phyloP scores from a whole-genome alignment of 352 stramenopile species.

The Globisporangium nunn region DNA sequence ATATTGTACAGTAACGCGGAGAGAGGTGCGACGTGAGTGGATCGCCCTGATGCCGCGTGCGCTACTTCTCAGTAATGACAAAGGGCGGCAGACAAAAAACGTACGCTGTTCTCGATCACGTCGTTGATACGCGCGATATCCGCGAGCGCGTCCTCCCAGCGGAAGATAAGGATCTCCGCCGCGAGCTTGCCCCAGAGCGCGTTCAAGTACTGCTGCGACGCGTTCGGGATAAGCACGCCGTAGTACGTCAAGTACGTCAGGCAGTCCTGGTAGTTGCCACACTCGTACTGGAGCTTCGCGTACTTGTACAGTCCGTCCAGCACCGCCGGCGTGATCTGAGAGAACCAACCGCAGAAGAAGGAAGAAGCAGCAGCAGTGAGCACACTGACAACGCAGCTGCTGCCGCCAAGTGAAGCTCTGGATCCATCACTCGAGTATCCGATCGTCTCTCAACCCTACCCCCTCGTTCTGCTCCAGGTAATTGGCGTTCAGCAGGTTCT shows the following conservation, averaged over 20 bases:
- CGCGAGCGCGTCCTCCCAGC: conserved; percentile 92
- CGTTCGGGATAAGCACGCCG: conserved; percentile 80
- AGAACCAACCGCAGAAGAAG: not conserved
- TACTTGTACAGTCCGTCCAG: conserved; percentile 92
- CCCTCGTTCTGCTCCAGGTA: conserved; percentile 79
- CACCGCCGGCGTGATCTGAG: conserved; percentile 80
- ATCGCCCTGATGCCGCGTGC: not conserved
- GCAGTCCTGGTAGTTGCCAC: conserved; percentile 93
- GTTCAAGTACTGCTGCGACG: conserved; percentile 81
- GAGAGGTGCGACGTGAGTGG: conserved; percentile 1
- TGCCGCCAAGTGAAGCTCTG: not conserved
- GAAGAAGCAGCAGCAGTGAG: not conserved
- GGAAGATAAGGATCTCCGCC: conserved; percentile 94
- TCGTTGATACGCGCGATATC: conserved; percentile 93
- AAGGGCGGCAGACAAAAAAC: conserved; percentile 10
- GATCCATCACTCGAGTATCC: too few species aligned
- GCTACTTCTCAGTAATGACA: not conserved
- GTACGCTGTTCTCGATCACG: conserved; percentile 90
- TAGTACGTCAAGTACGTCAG: conserved; percentile 89
- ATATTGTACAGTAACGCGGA: not conserved
- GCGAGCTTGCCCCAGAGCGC: conserved; percentile 95
- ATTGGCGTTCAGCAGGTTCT: conserved; percentile 72
- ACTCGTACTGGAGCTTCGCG: conserved; percentile 96
- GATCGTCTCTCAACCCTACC: conserved; percentile 21
- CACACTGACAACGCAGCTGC: not conserved